Evolutionary conservation across 2,329 filamentous ascomycete species (phyloP).

Genomic region (Stenocarpella maydis): DNA sequence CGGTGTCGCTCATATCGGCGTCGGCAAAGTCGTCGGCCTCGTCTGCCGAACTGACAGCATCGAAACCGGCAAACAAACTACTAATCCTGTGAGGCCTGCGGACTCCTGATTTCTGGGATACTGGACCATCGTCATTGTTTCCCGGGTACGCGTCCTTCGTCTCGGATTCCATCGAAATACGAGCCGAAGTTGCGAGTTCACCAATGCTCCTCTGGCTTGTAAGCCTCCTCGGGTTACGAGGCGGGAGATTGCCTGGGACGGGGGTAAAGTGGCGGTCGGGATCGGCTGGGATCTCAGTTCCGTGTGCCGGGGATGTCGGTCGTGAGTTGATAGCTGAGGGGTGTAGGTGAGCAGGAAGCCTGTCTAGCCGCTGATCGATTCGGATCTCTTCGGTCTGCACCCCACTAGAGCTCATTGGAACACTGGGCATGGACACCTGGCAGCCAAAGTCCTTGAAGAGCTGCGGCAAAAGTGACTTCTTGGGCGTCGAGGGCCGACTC

Average conservation of each 20-base stretch:
- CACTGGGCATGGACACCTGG: constrained; percentile 71
- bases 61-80: constrained; percentile 88
- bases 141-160: constrained; percentile 75
- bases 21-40: constrained; percentile 71
- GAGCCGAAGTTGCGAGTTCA: constrained; percentile 61
- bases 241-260: constrained; percentile 62
- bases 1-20: constrained; percentile 69
- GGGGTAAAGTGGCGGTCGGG: constrained; percentile 56
- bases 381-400: constrained; percentile 93
- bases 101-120: constrained; percentile 69
- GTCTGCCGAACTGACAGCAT: constrained; percentile 71
- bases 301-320: constrained; percentile 60
- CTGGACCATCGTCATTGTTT: constrained; percentile 81
- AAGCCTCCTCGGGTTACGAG: constrained; percentile 67
- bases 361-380: constrained; percentile 78
- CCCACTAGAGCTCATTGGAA: constrained; percentile 60
- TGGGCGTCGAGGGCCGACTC: constrained; percentile 82
- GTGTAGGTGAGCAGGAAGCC: constrained; percentile 79
- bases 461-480: constrained; percentile 77
- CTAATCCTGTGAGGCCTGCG: constrained; percentile 78
- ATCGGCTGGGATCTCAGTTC: constrained; percentile 41
- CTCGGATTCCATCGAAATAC: constrained; percentile 46
- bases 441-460: constrained; percentile 83
- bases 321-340: constrained; percentile 76
- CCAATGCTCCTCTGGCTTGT: constrained; percentile 53